phyloP scores from a whole-genome alignment of 2,329 filamentous ascomycete genomes.

The Dactylellina haptotyla region DNA sequence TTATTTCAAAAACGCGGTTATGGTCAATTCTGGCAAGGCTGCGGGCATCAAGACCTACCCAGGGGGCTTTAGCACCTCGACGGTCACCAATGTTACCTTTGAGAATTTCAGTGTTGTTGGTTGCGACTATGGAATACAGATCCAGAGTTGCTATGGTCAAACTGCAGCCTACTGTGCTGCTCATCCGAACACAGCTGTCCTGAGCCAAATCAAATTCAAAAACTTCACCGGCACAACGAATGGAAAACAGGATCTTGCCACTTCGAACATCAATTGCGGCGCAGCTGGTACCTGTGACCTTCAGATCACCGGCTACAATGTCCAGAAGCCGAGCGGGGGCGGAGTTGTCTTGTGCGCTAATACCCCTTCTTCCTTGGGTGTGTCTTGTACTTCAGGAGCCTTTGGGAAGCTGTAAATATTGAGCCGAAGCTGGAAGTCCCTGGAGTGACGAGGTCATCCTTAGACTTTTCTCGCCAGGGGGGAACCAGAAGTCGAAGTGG shows the following conservation, averaged over 20 bases:
- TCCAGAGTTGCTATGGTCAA: conserved; percentile 64
- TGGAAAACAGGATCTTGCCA: conserved; percentile 60
- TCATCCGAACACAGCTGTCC: conserved; percentile 60
- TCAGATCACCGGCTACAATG: conserved; percentile 59
- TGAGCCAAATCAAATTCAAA: conserved; percentile 61
- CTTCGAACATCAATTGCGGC: conserved; percentile 62
- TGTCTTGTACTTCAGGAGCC: conserved; percentile 60
- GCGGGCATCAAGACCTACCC: conserved; percentile 65
- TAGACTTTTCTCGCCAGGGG: neutral
- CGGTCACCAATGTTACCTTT: conserved; percentile 63
- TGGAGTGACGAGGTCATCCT: neutral
- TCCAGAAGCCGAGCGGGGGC: conserved; percentile 60
- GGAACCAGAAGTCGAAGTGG: neutral
- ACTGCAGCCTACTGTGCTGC: conserved; percentile 60
- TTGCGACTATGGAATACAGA: conserved; percentile 64
- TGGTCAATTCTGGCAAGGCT: conserved; percentile 64
- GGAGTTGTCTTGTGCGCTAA: conserved; percentile 60
- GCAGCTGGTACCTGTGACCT: conserved; percentile 61
- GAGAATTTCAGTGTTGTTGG: conserved; percentile 61
- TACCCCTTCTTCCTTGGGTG: conserved; percentile 59
- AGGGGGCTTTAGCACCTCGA: conserved; percentile 61
- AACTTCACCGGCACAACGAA: conserved; percentile 62
- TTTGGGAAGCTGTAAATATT: conserved; percentile 57
- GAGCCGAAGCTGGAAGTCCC: neutral
- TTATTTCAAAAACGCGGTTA: conserved; percentile 62